phyloP scores from a whole-genome alignment of 371 early-diverging fungal genomes.

The Zopfochytrium polystomum region DNA sequence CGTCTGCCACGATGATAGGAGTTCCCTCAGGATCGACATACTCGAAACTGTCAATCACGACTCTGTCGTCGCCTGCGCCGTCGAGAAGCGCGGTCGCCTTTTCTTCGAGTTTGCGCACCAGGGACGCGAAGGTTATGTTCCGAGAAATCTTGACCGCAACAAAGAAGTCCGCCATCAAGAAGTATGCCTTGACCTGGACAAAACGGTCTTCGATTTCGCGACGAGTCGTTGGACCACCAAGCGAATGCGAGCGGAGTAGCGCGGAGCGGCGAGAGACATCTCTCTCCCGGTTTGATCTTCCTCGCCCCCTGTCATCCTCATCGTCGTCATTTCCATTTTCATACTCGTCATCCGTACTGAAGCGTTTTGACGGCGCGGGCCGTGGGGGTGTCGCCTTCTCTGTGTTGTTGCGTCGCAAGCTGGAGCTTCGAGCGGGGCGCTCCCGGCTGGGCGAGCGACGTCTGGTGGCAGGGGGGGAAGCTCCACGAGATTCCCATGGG shows the following conservation, averaged over 20 bases:
- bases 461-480: no score
- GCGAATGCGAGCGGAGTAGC: background rate
- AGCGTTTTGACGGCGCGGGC: no score
- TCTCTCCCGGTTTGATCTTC: no score
- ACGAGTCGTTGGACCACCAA: background rate
- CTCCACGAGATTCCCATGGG: no score
- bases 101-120: background rate
- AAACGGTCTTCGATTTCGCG: background rate
- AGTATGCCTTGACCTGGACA: slow-evolving; percentile 7
- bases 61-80: no score
- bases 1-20: slow-evolving; percentile 22
- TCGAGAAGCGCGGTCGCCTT: background rate
- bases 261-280: background rate
- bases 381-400: no score
- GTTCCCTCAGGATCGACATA: slow-evolving; percentile 23
- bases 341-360: no score
- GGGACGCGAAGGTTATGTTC: background rate
- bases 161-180: background rate
- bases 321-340: no score
- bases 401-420: no score
- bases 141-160: slow-evolving; percentile 12
- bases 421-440: no score
- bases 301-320: no score
- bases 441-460: no score
- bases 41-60: slow-evolving; percentile 12